A percentile compares a stretch with the other conserved stretches of the same genome.
Conservation (phyloP, 495 filamentous ascomycete genomes). For the Corynascus novoguineensis region DNA sequence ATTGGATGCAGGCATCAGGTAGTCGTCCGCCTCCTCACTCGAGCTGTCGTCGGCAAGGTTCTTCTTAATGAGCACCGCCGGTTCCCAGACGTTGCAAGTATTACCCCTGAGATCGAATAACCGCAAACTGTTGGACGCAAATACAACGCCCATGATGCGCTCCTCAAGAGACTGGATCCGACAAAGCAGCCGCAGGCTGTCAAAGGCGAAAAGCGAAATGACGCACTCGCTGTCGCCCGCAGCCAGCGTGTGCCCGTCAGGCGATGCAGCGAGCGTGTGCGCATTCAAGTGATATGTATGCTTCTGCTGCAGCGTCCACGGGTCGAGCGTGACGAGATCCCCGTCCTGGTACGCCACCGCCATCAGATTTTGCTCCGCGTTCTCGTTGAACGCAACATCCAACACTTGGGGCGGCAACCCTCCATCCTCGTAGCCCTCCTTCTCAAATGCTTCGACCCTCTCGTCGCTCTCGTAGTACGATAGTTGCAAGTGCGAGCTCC, state of each 20-base stretch:
- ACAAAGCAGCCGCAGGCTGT: slow-evolving; percentile 19
- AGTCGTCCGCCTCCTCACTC: slow-evolving; percentile 20
- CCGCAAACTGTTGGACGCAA: slow-evolving; percentile 19
- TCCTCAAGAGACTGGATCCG: slow-evolving; percentile 19
- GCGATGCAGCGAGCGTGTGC: slow-evolving; percentile 19
- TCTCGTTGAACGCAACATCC: slow-evolving; percentile 21
- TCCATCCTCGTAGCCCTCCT: slow-evolving; percentile 20
- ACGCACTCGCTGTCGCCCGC: slow-evolving; percentile 21
- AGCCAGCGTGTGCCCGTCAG: slow-evolving; percentile 21
- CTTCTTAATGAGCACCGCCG: slow-evolving; percentile 19
- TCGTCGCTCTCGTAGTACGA: slow-evolving; percentile 20
- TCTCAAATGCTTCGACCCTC: slow-evolving; percentile 16
- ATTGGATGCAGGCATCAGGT: slow-evolving; percentile 11
- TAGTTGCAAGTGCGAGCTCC: slow-evolving; percentile 18
- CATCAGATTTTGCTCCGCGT: slow-evolving; percentile 20
- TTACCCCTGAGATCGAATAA: slow-evolving; percentile 21
- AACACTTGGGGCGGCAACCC: slow-evolving; percentile 18
- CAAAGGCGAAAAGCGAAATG: slow-evolving; percentile 22
- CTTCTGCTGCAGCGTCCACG: slow-evolving; percentile 20
- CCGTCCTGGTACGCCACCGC: slow-evolving; percentile 25
- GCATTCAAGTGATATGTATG: slow-evolving; percentile 17
- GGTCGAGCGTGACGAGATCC: slow-evolving; percentile 18
- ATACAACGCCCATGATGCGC: slow-evolving; percentile 21
- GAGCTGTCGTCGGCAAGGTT: slow-evolving; percentile 21
- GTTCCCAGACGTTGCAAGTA: slow-evolving; percentile 25